Base-by-base conservation (phyloP, 345 rosid genomes). In the Populus nigra region DNA sequence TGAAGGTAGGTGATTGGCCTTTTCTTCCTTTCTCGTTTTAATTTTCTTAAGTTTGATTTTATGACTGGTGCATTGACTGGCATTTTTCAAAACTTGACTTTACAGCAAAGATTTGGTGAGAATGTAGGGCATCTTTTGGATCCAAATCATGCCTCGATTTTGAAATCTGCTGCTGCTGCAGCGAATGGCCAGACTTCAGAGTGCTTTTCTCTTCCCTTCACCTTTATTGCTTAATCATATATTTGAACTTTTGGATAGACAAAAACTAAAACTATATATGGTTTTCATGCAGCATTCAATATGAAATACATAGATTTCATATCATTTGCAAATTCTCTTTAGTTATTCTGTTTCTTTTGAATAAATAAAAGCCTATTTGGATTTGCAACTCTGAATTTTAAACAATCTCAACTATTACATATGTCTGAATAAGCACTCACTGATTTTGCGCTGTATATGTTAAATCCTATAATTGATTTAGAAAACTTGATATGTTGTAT, bases 41-140 rank as follows among this genome's bases (percentile, higher is more conserved):
- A 16, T 53, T 31, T 62, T 74, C 17, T 4, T 12, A 31, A 8
- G 59, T 39, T 74, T 74, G 18, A 29, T 43, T 25, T 45, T 11
- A 23, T 5, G 65, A 59, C 15, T 9, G 65, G 29, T 23, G 29
- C 29, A 23, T 23, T 59, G 65, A 23, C 65, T 59, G 16, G 15
- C 18, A 59, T 3, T 59, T 59, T 59, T 59, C 15, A 11, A 23
- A 59, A 55, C 15, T 5, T 47, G 16, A 41, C 41, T 57, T 69
- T 83, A 70, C 93, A 87, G 89, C 96, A 92, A 89, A 83, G 98
- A 79, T 93, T 78, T 70, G 90, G 93, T 72, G 99, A 95, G 80
- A 95, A 91, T 84, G 91, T 88, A 69, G 90, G 97, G 78, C 97
- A 90, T 85, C 89, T 92, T 73, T 84, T 95, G 90, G 99, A 93